These are phyloP conservation scores for Prunus yedoensis DNA, from an alignment of 331 rosid genomes.

Conservation along the genomic window DNA sequence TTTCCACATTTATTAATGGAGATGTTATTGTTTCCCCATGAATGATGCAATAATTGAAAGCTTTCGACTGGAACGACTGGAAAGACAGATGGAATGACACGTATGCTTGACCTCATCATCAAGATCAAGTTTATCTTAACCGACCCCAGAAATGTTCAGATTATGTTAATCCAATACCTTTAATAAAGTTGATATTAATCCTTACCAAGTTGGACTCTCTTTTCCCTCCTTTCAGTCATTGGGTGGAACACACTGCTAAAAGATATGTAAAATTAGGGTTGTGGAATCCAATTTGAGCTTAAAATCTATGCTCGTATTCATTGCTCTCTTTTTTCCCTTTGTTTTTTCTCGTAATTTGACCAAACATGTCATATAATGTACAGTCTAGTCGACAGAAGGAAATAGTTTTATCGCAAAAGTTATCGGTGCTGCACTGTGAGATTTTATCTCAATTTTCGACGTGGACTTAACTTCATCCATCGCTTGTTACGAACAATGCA, in stretches of 20 bases:
- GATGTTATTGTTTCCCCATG: slow-evolving; percentile 8
- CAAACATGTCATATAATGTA: no score
- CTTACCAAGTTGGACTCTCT: neutral
- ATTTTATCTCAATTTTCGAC: no score
- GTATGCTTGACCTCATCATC: slow-evolving; percentile 23
- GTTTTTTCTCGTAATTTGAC: no score
- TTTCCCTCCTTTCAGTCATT: neutral
- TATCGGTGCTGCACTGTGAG: no score
- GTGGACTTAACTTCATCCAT: no score
- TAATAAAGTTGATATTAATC: slow-evolving; percentile 34
- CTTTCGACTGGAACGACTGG: slow-evolving; percentile 35
- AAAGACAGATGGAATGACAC: slow-evolving; percentile 32
- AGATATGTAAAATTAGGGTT: neutral
- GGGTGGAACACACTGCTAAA: neutral
- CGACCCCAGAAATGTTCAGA: slow-evolving; percentile 28
- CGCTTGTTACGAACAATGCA: no score
- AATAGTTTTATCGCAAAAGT: no score
- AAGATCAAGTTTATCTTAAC: slow-evolving; percentile 32
- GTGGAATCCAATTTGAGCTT: neutral
- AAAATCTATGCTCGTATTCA: no score
- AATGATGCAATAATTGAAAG: slow-evolving; percentile 41
- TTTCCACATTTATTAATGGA: slow-evolving; percentile 4
- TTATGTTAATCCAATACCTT: slow-evolving; percentile 43
- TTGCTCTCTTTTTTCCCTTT: no score
- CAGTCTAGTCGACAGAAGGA: no score